These are phyloP conservation scores for Noccaea caerulescens DNA, from an alignment of 345 rosid species.

Conservation along the genomic window DNA sequence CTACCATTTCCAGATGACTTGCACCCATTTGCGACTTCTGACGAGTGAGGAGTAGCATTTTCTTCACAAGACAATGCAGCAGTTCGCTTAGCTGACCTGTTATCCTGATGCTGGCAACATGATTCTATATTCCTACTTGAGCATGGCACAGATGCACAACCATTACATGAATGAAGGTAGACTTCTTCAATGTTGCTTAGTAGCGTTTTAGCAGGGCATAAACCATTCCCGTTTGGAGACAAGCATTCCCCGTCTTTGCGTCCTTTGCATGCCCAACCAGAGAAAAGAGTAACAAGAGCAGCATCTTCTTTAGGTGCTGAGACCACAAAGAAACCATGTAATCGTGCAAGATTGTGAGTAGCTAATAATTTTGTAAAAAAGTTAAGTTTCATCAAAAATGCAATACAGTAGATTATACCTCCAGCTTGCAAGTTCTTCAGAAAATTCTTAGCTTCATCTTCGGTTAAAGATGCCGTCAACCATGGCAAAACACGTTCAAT, in stretches of 20 bases:
- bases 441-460: slow-evolving; percentile 70
- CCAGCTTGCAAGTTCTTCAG: slow-evolving; percentile 78
- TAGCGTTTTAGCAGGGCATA: slow-evolving; percentile 59
- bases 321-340: slow-evolving; percentile 32
- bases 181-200: slow-evolving; percentile 63
- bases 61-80: slow-evolving; percentile 46
- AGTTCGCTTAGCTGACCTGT: slow-evolving; percentile 58
- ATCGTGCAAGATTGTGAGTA: slow-evolving; percentile 27
- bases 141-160: slow-evolving; percentile 48
- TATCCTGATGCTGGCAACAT: slow-evolving; percentile 43
- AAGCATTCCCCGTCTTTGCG: slow-evolving; percentile 64
- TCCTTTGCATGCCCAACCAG: slow-evolving; percentile 97
- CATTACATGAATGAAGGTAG: slow-evolving; percentile 50
- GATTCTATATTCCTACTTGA: slow-evolving; percentile 34
- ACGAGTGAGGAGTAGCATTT: slow-evolving; percentile 32
- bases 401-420: slow-evolving; percentile 51
- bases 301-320: slow-evolving; percentile 73
- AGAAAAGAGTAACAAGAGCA: slow-evolving; percentile 79
- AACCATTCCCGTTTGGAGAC: slow-evolving; percentile 62
- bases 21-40: slow-evolving; percentile 42
- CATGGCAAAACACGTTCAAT: slow-evolving; percentile 92
- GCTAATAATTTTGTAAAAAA: slow-evolving; percentile 15
- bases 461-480: slow-evolving; percentile 70
- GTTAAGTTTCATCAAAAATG: slow-evolving; percentile 22
- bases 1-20: slow-evolving; percentile 51